Evolutionary conservation across 805 yeast genomes (phyloP), one percentile per base, ranked within the genome.

Genomic region (Yarrowia keelungensis): DNA sequence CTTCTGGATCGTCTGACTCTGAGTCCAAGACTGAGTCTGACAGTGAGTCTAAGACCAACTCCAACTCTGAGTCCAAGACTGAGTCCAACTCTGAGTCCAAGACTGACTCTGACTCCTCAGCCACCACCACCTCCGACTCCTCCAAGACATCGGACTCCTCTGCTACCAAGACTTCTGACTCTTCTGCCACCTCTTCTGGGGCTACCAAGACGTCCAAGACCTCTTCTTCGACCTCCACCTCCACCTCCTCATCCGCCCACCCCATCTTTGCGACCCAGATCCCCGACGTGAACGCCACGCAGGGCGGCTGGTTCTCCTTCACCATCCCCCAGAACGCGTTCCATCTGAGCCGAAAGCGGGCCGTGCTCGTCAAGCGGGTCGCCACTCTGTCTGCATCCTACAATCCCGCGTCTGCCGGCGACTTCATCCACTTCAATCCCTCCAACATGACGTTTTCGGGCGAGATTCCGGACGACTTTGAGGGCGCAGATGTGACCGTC

Each of bases 401-500:
- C 26, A 76, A 77, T 64, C 79, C 79, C 67, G 39, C 67, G 5
- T 62, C 67, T 2, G 78, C 73, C 42, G 76, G 82, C n/a, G 76
- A 76, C 66, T 91, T 97, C 97, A 79, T 93, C 64, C 75, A 80
- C 1, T 91, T 84, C 77, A 83, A 86, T 74, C 73, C 80, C 49
- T 74, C 83, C 16, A 92, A 92, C 76, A 77, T 83, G 75, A 88
- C 97, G 0, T 83, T 93, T 70, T 79, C 77, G 35, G 97, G 97
- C 49, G 71, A 73, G 56, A 89, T 86, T 42, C 93, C 94, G 2
- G 71, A 74, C 12, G 76, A 80, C 70, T 87, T 89, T 70, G 51
- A 80, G 69, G 39, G 71, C 69, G 22, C 76, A 77, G 14, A 72
- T 73, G 15, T 77, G 78, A 58, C 91, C 47, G 76, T 76, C 38